Evolutionary conservation across 176 grass and related monocot genomes (phyloP).

Genomic region (Phyllostachys edulis): DNA sequence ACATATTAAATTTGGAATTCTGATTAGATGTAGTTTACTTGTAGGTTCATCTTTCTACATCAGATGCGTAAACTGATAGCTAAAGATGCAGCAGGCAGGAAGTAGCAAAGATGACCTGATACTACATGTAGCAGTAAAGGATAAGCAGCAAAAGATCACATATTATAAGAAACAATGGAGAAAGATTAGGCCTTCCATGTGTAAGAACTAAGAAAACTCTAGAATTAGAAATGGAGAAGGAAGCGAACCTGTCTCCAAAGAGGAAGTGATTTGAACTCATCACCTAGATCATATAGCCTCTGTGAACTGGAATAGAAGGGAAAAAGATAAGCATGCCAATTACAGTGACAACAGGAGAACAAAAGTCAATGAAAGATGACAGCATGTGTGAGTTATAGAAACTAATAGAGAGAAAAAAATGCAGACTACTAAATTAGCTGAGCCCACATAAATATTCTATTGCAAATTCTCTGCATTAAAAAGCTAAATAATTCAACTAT

Average conservation of each 20-base stretch:
- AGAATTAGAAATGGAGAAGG: background rate
- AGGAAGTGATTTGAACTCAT: constrained; percentile 67
- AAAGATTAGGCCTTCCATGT: constrained; percentile 7
- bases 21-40: background rate
- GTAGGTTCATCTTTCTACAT: background rate
- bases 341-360: background rate
- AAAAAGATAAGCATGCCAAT: constrained; percentile 18
- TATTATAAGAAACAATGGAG: constrained; percentile 17
- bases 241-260: constrained; percentile 87
- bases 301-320: constrained; percentile 60
- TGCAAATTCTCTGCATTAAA: no score
- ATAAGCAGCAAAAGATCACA: constrained; percentile 4
- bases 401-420: background rate
- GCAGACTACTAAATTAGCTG: background rate
- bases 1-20: background rate
- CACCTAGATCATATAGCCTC: constrained; percentile 64
- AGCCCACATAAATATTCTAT: background rate
- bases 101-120: background rate
- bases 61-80: background rate
- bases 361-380: background rate
- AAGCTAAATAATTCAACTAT: no score
- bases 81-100: background rate
- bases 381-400: background rate
- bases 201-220: constrained; percentile 21
- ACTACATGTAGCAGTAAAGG: constrained; percentile 11